phyloP scores from a whole-genome alignment of 805 yeast species.

The Candida mattraensis region DNA sequence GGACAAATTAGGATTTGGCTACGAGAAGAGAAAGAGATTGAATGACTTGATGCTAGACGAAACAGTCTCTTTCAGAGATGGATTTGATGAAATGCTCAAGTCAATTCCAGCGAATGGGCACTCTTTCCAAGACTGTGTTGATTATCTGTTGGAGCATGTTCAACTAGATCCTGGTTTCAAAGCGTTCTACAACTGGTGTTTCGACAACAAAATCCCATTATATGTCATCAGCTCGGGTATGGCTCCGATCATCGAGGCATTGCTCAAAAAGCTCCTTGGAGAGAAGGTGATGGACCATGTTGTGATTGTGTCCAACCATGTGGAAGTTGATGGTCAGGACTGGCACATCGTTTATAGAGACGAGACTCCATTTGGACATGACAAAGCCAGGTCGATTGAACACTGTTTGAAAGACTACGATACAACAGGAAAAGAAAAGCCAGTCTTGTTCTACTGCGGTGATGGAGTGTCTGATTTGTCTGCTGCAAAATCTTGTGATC shows the following conservation, averaged over 20 bases:
- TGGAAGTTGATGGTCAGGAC: constrained; percentile 47
- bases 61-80: constrained; percentile 70
- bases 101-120: constrained; percentile 56
- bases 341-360: constrained; percentile 90
- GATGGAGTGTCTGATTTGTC: constrained; percentile 96
- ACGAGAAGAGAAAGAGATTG: constrained; percentile 58
- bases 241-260: constrained; percentile 84
- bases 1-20: constrained; percentile 86
- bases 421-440: constrained; percentile 40
- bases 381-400: constrained; percentile 80
- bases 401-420: constrained; percentile 38
- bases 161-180: constrained; percentile 89
- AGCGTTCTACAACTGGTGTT: constrained; percentile 78
- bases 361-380: constrained; percentile 90
- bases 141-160: constrained; percentile 61
- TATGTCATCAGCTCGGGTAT: constrained; percentile 91
- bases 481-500: constrained; percentile 94
- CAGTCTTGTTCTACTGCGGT: constrained; percentile 87
- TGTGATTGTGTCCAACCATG: constrained; percentile 74
- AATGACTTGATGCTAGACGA: constrained; percentile 75
- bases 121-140: constrained; percentile 73
- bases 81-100: constrained; percentile 80
- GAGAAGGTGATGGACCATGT: constrained; percentile 68
- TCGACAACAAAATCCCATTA: constrained; percentile 69
- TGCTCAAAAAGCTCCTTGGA: constrained; percentile 74